Conservation (phyloP, 208 protist genomes). For the Trichomonas gallinae region DNA sequence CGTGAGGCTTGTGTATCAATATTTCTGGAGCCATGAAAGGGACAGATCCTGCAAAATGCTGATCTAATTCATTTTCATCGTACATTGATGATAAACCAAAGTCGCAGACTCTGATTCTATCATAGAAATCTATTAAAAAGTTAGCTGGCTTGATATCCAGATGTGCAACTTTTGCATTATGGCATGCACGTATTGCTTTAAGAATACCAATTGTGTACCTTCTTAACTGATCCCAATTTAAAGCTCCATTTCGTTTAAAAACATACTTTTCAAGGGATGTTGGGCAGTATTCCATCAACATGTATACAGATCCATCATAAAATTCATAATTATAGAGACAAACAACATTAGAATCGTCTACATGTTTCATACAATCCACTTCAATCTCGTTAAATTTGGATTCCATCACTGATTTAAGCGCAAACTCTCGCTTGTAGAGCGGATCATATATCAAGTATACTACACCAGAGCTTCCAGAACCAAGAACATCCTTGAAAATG, state of each 20-base stretch:
- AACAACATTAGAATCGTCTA: neutral
- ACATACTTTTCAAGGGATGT: neutral
- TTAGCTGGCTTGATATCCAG: constrained; percentile 52
- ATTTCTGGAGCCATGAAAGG: neutral
- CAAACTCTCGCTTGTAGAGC: neutral
- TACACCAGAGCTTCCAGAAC: neutral
- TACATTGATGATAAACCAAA: constrained; percentile 36
- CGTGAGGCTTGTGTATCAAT: neutral
- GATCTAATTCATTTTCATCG: neutral
- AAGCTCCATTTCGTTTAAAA: neutral
- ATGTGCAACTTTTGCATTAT: constrained; percentile 44
- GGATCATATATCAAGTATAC: neutral
- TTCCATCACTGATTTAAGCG: neutral
- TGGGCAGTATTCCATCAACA: neutral
- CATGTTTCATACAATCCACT: neutral
- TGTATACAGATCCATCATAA: neutral
- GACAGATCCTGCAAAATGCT: neutral
- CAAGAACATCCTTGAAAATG: neutral
- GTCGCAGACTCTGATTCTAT: constrained; percentile 50
- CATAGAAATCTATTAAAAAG: constrained; percentile 47
- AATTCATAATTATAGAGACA: neutral
- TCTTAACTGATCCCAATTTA: neutral
- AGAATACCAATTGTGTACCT: constrained; percentile 30
- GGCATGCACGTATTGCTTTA: constrained; percentile 41
- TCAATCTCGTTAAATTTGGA: neutral